Evolutionary conservation across 75 land plant species (phyloP).

Genomic region (Selaginella moellendorffii): DNA sequence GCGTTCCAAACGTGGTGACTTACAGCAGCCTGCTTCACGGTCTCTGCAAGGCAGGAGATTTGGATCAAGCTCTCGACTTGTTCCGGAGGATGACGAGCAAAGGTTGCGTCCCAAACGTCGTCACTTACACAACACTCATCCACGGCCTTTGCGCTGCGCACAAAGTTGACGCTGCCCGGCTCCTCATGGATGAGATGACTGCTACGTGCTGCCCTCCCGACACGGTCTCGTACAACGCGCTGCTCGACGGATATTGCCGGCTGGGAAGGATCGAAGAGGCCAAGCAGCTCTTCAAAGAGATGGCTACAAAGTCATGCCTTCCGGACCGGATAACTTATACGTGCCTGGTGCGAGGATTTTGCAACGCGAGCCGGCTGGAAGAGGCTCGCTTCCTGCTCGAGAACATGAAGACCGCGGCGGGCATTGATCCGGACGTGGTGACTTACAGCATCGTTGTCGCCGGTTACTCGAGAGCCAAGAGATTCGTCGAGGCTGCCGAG

Average conservation of each 20-base stretch:
- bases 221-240: constrained; percentile 38
- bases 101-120: too few species aligned
- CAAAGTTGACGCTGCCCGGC: constrained; percentile 33
- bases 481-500: constrained; percentile 24
- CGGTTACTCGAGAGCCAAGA: constrained; percentile 20
- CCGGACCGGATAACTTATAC: constrained; percentile 45
- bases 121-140: too few species aligned
- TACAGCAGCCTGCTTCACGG: too few species aligned
- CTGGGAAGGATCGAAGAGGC: constrained; percentile 35
- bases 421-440: constrained; percentile 26
- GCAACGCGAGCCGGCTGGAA: constrained; percentile 14
- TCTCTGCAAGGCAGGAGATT: too few species aligned
- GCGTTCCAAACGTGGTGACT: too few species aligned
- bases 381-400: constrained; percentile 20
- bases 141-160: too few species aligned
- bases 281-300: constrained; percentile 28
- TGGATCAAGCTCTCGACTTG: too few species aligned
- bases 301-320: constrained; percentile 25
- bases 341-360: constrained; percentile 30
- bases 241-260: too few species aligned
- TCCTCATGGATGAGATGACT: constrained; percentile 47
- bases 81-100: too few species aligned
- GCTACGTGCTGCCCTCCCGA: constrained; percentile 41
- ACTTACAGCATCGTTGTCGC: constrained; percentile 31
- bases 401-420: constrained; percentile 21